A percentile compares a stretch with the other conserved stretches of the same genome.
These are phyloP conservation scores for Stereocaulon alpinum DNA, from an alignment of 495 filamentous ascomycete genomes.

Conservation along the genomic window DNA sequence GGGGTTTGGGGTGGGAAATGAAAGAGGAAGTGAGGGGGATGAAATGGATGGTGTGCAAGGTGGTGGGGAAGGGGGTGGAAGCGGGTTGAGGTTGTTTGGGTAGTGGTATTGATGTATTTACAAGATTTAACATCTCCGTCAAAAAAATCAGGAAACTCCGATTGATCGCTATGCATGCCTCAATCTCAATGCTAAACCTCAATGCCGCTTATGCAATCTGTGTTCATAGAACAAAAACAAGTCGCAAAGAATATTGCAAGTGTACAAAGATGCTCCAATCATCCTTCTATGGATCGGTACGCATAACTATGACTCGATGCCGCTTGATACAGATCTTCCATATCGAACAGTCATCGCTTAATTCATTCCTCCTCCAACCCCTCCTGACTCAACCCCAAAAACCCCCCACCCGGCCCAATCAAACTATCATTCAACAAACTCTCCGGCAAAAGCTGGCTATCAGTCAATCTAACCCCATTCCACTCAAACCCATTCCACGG, in stretches of 20 bases:
- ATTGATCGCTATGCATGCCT: not conserved
- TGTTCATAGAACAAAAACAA: too few species aligned
- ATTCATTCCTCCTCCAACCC: conserved; percentile 40
- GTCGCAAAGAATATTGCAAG: not conserved
- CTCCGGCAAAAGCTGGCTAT: conserved; percentile 43
- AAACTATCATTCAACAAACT: conserved; percentile 43
- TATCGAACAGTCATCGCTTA: too few species aligned
- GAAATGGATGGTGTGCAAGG: conserved; percentile 28
- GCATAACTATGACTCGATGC: not conserved
- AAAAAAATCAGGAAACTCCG: too few species aligned
- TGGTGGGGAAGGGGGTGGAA: too few species aligned
- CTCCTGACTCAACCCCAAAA: conserved; percentile 33
- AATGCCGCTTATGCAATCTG: too few species aligned
- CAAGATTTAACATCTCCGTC: too few species aligned
- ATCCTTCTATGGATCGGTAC: not conserved
- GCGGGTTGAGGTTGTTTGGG: conserved; percentile 67
- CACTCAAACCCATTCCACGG: conserved; percentile 13
- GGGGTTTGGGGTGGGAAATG: conserved; percentile 49
- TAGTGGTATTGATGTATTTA: conserved; percentile 26
- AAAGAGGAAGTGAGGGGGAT: conserved; percentile 44
- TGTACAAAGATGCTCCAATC: not conserved
- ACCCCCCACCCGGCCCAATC: conserved; percentile 21
- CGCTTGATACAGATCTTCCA: too few species aligned
- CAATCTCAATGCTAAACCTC: not conserved
- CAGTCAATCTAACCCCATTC: conserved; percentile 25